Conservation (phyloP, 2,329 filamentous ascomycete species). For the Xylariaceae sp. region DNA sequence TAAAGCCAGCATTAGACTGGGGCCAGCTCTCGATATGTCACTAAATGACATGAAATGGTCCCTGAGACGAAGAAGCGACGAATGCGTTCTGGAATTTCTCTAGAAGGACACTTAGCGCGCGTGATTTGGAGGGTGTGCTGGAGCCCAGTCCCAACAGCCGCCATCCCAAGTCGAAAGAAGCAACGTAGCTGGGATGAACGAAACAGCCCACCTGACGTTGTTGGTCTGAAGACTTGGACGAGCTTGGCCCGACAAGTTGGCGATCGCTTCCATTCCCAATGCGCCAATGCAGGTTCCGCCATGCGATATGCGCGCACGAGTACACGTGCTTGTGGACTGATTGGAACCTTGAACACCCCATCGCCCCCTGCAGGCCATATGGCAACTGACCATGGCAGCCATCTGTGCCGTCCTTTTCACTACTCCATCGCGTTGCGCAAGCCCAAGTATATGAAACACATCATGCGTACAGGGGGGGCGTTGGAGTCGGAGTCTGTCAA, state of each 20-base stretch:
- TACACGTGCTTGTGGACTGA: constrained; percentile 20
- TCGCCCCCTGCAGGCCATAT: constrained; percentile 20
- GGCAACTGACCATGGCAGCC: constrained; percentile 10
- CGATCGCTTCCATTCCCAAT: constrained; percentile 3
- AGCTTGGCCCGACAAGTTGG: not conserved
- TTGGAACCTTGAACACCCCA: constrained; percentile 1
- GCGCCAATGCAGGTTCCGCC: constrained; percentile 9
- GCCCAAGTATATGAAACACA: constrained; percentile 15
- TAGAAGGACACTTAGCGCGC: not conserved
- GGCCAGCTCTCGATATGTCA: no score
- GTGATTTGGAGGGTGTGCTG: not conserved
- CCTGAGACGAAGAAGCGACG: no score
- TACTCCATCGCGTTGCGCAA: constrained; percentile 7
- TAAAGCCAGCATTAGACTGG: no score
- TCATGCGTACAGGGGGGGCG: not conserved
- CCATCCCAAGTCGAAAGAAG: not conserved
- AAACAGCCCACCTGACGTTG: constrained; percentile 20
- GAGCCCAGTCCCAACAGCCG: not conserved
- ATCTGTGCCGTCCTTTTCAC: no score
- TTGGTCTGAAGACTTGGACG: constrained; percentile 6
- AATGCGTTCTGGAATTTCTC: not conserved
- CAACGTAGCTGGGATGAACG: not conserved
- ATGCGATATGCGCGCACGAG: constrained; percentile 7
- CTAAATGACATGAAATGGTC: no score
- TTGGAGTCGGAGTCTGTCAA: no score